A percentile compares a stretch with the other conserved stretches of the same genome.
Conservation (phyloP, 768 basidiomycete genomes). For the Suillus ampliporus region DNA sequence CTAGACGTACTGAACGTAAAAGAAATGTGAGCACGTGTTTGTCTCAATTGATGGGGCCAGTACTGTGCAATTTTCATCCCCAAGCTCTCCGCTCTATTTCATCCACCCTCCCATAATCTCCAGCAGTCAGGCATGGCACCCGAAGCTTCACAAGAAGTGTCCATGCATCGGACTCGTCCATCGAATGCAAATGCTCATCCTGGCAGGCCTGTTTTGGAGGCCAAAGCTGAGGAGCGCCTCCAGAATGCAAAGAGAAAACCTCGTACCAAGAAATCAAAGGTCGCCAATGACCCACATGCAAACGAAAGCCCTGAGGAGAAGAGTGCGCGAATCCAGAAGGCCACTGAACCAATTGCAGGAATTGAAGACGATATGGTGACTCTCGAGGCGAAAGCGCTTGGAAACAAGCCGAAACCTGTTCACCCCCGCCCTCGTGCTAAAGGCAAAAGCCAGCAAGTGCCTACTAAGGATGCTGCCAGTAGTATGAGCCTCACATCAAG, state of each 20-base stretch:
- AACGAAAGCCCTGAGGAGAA: slow-evolving; percentile 3
- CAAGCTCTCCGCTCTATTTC: neutral
- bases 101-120: neutral
- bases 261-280: slow-evolving; percentile 1
- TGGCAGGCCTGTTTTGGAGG: slow-evolving; percentile 9
- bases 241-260: slow-evolving; percentile 3
- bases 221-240: slow-evolving; percentile 14
- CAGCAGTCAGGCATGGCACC: neutral
- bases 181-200: slow-evolving; percentile 12
- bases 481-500: neutral
- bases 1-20: too few species aligned
- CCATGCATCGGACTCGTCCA: neutral
- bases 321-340: neutral
- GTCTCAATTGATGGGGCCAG: too few species aligned
- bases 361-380: neutral
- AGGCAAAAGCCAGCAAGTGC: neutral
- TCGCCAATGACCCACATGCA: neutral
- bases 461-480: neutral
- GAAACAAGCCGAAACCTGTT: slow-evolving; percentile 2
- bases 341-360: neutral
- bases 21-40: too few species aligned
- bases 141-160: neutral
- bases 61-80: slow-evolving; percentile 13
- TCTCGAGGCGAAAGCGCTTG: neutral
- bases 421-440: slow-evolving; percentile 4